Evolutionary conservation across 306 rosid species (phyloP).

Genomic region (Dryas alaskensis): DNA sequence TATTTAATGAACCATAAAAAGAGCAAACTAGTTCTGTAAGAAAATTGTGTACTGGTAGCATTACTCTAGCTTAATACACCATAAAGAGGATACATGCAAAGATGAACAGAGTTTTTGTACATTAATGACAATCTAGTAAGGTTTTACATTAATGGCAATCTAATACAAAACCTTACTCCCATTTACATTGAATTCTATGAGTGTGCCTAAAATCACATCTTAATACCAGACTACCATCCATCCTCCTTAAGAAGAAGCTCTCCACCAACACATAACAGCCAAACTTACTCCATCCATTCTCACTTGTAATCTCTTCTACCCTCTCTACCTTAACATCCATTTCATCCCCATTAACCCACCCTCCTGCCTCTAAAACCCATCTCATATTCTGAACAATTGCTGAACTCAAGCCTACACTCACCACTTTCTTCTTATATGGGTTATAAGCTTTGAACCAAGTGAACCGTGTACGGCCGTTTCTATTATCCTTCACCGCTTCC

Average conservation of each 20-base stretch:
- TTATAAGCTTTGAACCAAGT: conserved; percentile 56
- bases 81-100: neutral
- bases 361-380: conserved; percentile 74
- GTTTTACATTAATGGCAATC: neutral
- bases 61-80: neutral
- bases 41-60: too few relatives aligned
- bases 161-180: conserved; percentile 36
- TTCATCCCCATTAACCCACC: conserved; percentile 58
- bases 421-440: conserved; percentile 27
- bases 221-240: conserved; percentile 51
- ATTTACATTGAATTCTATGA: conserved; percentile 42
- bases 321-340: conserved; percentile 42
- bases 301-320: conserved; percentile 44
- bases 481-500: conserved; percentile 46
- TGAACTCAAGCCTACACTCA: conserved; percentile 53
- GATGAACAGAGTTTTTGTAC: neutral
- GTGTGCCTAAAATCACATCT: conserved; percentile 61
- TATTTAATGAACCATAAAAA: too few relatives aligned
- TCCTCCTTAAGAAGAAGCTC: conserved; percentile 58
- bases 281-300: conserved; percentile 49
- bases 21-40: too few relatives aligned
- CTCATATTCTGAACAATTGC: conserved; percentile 61
- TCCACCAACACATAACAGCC: conserved; percentile 63
- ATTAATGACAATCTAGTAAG: neutral
- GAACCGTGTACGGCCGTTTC: conserved; percentile 41